Percentiles rank a stretch among this genome's conserved stretches.
Evolutionary conservation across 192 early-diverging fungal species (phyloP).

Genomic region (Paraglomus brasilianum): DNA sequence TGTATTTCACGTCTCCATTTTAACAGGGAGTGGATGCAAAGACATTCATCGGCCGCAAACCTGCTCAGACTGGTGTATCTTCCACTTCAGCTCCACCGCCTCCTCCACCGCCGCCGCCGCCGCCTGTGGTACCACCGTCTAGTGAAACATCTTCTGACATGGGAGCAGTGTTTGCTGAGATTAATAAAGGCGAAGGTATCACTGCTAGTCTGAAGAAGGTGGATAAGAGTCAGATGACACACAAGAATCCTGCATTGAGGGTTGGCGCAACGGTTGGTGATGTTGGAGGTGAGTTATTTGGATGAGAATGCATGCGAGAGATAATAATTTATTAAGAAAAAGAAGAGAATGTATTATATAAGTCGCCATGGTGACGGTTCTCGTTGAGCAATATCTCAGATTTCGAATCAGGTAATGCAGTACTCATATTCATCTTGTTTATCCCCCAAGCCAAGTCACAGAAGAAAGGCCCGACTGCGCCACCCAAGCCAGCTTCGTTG

Average conservation of each 20-base stretch:
- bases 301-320: neutral
- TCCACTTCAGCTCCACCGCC: constrained; percentile 47
- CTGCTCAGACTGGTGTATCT: constrained; percentile 37
- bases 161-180: constrained; percentile 75
- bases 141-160: constrained; percentile 39
- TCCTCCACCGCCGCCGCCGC: constrained; percentile 62
- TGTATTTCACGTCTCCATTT: neutral
- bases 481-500: constrained; percentile 55
- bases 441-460: constrained; percentile 19
- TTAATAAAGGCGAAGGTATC: constrained; percentile 77
- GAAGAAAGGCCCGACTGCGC: constrained; percentile 50
- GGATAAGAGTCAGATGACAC: constrained; percentile 94
- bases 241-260: constrained; percentile 94
- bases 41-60: constrained; percentile 36
- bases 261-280: constrained; percentile 57
- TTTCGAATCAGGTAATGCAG: neutral
- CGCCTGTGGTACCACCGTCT: constrained; percentile 43
- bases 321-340: neutral
- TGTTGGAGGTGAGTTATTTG: constrained; percentile 19
- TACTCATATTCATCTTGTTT: neutral
- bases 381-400: neutral
- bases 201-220: constrained; percentile 90
- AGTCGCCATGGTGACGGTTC: neutral
- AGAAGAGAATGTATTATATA: neutral
- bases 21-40: constrained; percentile 56